These are phyloP conservation scores for Sarocladiaceae sp. DNA, from an alignment of 2,329 filamentous ascomycete genomes.

Conservation along the genomic window DNA sequence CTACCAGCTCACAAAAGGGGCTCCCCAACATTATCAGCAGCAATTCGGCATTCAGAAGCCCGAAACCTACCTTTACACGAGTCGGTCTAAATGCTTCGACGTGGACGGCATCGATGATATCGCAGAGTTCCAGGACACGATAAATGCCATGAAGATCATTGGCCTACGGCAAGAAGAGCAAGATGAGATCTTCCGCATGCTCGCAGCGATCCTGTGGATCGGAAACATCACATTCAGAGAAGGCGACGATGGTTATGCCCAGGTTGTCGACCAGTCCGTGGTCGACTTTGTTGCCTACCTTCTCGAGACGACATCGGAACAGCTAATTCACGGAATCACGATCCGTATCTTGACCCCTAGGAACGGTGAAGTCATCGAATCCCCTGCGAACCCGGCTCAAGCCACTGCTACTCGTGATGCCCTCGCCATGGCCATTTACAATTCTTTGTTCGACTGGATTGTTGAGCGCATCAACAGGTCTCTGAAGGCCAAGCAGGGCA, in stretches of 20 bases:
- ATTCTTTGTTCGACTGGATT: constrained; percentile 98
- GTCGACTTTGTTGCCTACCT: constrained; percentile 93
- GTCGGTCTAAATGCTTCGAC: constrained; percentile 87
- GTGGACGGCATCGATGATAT: constrained; percentile 91
- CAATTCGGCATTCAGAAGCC: constrained; percentile 88
- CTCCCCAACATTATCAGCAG: constrained; percentile 77
- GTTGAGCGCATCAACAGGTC: constrained; percentile 87
- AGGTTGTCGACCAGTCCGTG: constrained; percentile 81
- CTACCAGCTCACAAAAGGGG: constrained; percentile 96
- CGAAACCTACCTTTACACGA: constrained; percentile 90
- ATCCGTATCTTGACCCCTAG: constrained; percentile 73
- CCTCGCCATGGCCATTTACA: constrained; percentile 90
- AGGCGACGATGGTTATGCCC: constrained; percentile 82
- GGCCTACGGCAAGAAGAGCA: constrained; percentile 83
- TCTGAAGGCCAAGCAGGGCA: constrained; percentile 67
- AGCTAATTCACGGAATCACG: constrained; percentile 81
- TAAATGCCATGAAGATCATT: constrained; percentile 93
- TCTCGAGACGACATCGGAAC: constrained; percentile 74
- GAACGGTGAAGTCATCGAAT: constrained; percentile 61
- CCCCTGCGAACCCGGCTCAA: constrained; percentile 80
- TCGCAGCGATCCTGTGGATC: constrained; percentile 86
- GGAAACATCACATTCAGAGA: constrained; percentile 90
- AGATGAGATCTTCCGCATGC: constrained; percentile 93
- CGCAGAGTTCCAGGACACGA: constrained; percentile 80
- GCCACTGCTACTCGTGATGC: constrained; percentile 84